phyloP scores from a whole-genome alignment of 345 rosid species.

The Viola odorata region DNA sequence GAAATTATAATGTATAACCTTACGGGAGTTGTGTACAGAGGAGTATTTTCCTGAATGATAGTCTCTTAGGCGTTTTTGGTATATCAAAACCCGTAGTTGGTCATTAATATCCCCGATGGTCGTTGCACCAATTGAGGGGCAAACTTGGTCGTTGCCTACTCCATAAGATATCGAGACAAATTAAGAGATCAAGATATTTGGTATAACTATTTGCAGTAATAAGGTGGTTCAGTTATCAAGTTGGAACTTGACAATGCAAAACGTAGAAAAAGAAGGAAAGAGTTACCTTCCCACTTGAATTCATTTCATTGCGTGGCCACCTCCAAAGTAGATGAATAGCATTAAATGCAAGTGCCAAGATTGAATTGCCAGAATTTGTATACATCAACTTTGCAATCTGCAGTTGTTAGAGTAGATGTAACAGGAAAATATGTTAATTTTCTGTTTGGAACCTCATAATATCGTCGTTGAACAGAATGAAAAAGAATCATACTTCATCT shows the following conservation, averaged over 20 bases:
- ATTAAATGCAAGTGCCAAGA: slow-evolving; percentile 35
- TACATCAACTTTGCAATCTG: slow-evolving; percentile 38
- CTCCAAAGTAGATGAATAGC: slow-evolving; percentile 35
- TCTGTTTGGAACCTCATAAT: neutral
- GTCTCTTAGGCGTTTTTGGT: no score
- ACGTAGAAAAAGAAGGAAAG: neutral
- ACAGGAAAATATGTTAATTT: slow-evolving; percentile 2
- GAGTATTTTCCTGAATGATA: no score
- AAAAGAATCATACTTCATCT: slow-evolving; percentile 25
- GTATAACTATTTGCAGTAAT: neutral
- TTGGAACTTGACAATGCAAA: neutral
- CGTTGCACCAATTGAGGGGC: slow-evolving; percentile 26
- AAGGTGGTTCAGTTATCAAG: neutral
- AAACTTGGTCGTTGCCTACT: slow-evolving; percentile 36
- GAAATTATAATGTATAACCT: no score
- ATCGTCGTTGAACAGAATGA: neutral
- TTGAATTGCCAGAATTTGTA: slow-evolving; percentile 34
- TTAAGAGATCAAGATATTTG: no score
- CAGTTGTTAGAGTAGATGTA: neutral
- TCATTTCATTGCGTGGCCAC: slow-evolving; percentile 29
- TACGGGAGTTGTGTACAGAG: no score
- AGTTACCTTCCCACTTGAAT: slow-evolving; percentile 32
- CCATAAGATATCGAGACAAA: no score
- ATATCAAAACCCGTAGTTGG: no score
- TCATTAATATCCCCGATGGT: slow-evolving; percentile 30